phyloP scores from a whole-genome alignment of 1,139 yeast genomes.

The Entelexis paramagnoliae region DNA sequence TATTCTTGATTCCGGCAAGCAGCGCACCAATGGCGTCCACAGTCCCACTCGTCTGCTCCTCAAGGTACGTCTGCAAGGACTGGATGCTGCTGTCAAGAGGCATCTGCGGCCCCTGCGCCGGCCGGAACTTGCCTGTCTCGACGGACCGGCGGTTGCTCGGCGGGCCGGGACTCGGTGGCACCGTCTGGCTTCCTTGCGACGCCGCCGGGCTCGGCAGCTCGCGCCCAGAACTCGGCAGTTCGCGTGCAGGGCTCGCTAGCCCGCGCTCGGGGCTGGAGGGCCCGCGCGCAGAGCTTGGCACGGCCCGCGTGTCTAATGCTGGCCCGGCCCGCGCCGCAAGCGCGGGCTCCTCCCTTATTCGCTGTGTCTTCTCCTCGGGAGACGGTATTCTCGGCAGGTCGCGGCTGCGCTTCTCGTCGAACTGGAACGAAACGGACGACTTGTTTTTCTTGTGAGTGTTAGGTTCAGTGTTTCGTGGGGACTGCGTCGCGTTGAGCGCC shows the following conservation, averaged over 20 bases:
- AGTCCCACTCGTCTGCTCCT: slow-evolving; percentile 88
- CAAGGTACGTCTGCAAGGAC: slow-evolving; percentile 74
- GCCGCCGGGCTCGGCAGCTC: background rate
- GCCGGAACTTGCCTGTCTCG: slow-evolving; percentile 22
- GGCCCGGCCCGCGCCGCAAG: too few relatives aligned
- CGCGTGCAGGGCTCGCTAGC: too few relatives aligned
- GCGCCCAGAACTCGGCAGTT: background rate
- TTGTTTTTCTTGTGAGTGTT: too few relatives aligned
- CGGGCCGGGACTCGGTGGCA: background rate
- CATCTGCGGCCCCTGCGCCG: slow-evolving; percentile 28
- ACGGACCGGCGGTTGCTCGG: slow-evolving; percentile 20
- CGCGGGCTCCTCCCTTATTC: background rate
- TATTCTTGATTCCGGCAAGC: slow-evolving; percentile 39
- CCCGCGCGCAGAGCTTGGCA: too few relatives aligned
- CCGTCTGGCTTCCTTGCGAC: background rate
- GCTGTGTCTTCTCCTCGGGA: background rate
- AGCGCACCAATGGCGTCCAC: slow-evolving; percentile 81
- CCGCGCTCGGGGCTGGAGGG: too few relatives aligned
- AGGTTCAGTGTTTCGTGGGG: too few relatives aligned
- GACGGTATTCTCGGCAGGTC: slow-evolving; percentile 34
- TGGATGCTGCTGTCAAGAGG: slow-evolving; percentile 73
- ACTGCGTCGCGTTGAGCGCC: too few relatives aligned
- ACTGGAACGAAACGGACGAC: slow-evolving; percentile 1
- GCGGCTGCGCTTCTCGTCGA: slow-evolving; percentile 3
- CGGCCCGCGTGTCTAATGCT: too few relatives aligned